These are phyloP conservation scores for Heimioporus sp. DNA, from an alignment of 768 basidiomycete genomes.

Conservation along the genomic window DNA sequence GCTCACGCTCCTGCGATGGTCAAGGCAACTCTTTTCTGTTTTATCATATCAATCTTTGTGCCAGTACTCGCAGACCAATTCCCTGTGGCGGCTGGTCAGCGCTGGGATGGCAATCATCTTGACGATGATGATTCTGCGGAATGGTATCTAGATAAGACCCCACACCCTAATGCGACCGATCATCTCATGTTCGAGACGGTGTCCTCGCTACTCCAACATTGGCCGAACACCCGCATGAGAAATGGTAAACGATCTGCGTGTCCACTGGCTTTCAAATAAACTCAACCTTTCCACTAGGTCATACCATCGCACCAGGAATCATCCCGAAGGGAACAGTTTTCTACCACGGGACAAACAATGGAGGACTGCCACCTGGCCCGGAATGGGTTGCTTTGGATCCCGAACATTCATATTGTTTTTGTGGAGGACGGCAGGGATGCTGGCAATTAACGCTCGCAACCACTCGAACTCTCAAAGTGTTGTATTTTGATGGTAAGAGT, in stretches of 20 bases:
- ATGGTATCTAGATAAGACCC: background rate
- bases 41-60: background rate
- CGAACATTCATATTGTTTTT: conserved; percentile 37
- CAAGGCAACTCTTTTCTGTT: background rate
- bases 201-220: too few species aligned
- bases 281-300: background rate
- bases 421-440: conserved; percentile 10
- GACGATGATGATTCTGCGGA: background rate
- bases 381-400: conserved; percentile 31
- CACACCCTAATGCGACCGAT: background rate
- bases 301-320: conserved; percentile 22
- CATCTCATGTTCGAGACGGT: background rate
- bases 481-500: conserved; percentile 51
- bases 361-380: conserved; percentile 20
- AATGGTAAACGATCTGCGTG: too few species aligned
- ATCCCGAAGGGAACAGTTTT: conserved; percentile 30
- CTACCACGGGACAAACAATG: conserved; percentile 25
- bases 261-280: background rate
- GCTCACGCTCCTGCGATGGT: background rate
- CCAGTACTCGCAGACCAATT: background rate
- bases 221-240: too few species aligned
- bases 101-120: background rate
- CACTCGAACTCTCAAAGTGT: background rate
- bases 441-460: conserved; percentile 34
- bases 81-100: background rate